Evolutionary conservation across 176 grass and related monocot species (phyloP), one percentile per base, ranked within the genome.

Genomic region (Elaeis guineensis): DNA sequence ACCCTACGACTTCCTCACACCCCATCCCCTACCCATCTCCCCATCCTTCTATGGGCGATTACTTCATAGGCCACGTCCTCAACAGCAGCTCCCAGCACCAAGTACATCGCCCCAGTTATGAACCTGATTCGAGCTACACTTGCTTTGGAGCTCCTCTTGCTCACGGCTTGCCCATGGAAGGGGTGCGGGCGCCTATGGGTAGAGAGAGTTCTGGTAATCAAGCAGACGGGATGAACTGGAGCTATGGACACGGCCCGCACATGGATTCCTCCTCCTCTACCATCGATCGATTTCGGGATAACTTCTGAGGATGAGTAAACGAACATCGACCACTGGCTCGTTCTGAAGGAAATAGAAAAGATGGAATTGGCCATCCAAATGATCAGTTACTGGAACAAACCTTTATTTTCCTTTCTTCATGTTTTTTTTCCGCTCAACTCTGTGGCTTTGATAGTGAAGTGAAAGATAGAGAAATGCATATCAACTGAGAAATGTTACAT

Each of bases 61-160:
- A 82, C 50, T 86, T 93, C 53, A 69, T 93, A 63, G 94, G 94
- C 19, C 94, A 93, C 61, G 88, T 83, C 5, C 63, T 89, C 63
- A 28, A 88, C 16, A 61, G 70, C 30, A 49, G 72, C 5, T 61
- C 73, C 12, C 67, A 77, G 51, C 58, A 50, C 12, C 65, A 71
- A 59, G 17, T 14, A 11, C 39, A 44, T 61, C 63, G 70, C 59
- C 55, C 73, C 25, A 77, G 52, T 55, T 77, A 66, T 52, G 25
- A 65, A 6, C 67, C 57, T n/a, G 22, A 50, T 25, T 65, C 78
- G 11, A 72, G 54, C 69, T 82, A 76, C 21, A 62, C 67, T 66
- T 82, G 79, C 57, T 76, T 76, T 21, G 79, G 79, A 9, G 67
- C 52, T 5, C 67, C 79, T 9, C 51, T 72, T 15, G 6, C 63